Evolutionary conservation across 2,329 filamentous ascomycete species (phyloP), one percentile per base, ranked within the genome.

Genomic region (Penicillium griseofulvum): DNA sequence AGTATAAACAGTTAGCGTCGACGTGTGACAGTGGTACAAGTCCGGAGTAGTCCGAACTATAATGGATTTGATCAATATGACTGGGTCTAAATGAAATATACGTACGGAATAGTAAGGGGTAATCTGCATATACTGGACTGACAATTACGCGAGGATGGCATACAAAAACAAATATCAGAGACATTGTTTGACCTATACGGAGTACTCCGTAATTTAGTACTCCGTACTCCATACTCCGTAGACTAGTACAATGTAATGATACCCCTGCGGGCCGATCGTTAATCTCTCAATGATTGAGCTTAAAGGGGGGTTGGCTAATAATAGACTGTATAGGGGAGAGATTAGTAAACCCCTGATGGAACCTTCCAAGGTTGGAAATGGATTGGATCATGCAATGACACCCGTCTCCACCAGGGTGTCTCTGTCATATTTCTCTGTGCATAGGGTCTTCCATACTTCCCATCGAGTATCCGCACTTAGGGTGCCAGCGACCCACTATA

Each of bases 331-430:
- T 43, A 43, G 28, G 38, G 19, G 45, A 49, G 45, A 49, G 11
- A 49, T 54, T 43, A 54, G 16, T 46, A 31, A 29, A 28, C 43
- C 51, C 51, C 44, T 48, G 24, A 48, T 42, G 43, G 29, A 45
- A 45, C 43, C 9, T 31, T 24, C 19, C 37, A 29, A 33, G 2
- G 29, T 14, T 8, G 14, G 17, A 26, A 19, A 34, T 36, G 36
- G 19, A 11, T 29, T 36, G 11, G 28, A 8, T 37, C 33, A 45
- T 46, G 49, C 41, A 37, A 52, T 45, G 39, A 31, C 26, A 33
- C 39, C 14, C 12, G 11, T 22, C 44, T 42, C 51, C 51, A 49
- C 51, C 8, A 16, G 14, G 50, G 19, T 53, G 34, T 19, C 34
- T 47, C 36, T 34, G 11, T 45, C 22, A 36, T 52, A 17, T 24